These are phyloP conservation scores for Solanum hybrid DNA, from an alignment of 305 asterid genomes.

Conservation along the genomic window DNA sequence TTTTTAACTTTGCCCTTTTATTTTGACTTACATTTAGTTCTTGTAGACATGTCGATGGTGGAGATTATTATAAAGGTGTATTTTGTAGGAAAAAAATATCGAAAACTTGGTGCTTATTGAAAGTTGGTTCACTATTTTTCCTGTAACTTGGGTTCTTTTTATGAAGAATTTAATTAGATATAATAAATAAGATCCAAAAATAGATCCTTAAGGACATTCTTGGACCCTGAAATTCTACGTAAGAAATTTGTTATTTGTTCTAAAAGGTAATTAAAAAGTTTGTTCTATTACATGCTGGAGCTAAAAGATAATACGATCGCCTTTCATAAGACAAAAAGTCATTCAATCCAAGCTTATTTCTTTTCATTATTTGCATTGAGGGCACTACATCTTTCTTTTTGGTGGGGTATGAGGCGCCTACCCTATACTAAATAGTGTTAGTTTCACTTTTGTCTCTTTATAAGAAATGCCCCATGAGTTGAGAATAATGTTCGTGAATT, in stretches of 20 bases:
- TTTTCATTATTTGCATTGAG: too few species aligned
- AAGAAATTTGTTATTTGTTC: background rate
- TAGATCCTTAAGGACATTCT: background rate
- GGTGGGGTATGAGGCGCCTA: too few species aligned
- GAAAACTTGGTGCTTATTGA: background rate
- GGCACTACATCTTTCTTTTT: too few species aligned
- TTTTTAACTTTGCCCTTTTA: background rate
- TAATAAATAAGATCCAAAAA: background rate
- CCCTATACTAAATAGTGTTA: too few species aligned
- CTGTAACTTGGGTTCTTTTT: background rate
- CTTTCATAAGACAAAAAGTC: too few species aligned
- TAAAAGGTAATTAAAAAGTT: background rate
- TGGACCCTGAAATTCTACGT: background rate
- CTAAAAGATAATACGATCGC: too few species aligned
- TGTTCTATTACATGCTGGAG: background rate
- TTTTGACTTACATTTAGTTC: background rate
- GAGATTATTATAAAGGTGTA: background rate
- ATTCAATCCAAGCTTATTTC: too few species aligned
- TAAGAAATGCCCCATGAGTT: too few species aligned
- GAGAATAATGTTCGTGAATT: too few species aligned
- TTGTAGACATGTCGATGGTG: background rate
- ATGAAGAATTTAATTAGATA: background rate
- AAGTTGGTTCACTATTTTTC: background rate
- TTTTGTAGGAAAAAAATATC: background rate
- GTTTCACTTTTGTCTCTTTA: too few species aligned